Conservation (phyloP, 2,329 filamentous ascomycete genomes). For the Colletotrichum chlorophyti region DNA sequence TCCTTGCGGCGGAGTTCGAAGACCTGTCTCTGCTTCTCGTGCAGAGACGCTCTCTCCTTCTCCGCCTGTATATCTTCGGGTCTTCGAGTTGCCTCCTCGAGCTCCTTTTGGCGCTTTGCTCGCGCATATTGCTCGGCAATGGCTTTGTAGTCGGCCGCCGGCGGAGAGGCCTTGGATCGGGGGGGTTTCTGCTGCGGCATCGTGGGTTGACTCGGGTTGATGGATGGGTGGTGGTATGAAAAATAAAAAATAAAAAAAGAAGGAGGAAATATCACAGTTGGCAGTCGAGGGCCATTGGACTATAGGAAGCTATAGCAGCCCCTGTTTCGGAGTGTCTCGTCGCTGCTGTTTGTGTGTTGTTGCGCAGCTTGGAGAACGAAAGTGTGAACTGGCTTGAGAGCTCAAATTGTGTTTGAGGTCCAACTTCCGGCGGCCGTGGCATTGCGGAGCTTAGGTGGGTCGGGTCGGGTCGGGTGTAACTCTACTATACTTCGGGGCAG, state of each 20-base stretch:
- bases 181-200: slow-evolving; percentile 27
- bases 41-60: slow-evolving; percentile 42
- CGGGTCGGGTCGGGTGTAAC: background rate
- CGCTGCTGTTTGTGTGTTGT: slow-evolving; percentile 4
- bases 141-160: slow-evolving; percentile 54
- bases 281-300: slow-evolving; percentile 26
- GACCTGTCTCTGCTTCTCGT: slow-evolving; percentile 52
- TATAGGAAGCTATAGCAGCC: slow-evolving; percentile 15
- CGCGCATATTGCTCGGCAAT: slow-evolving; percentile 61
- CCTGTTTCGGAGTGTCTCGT: slow-evolving; percentile 17
- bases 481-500: too few relatives aligned
- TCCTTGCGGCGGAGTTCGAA: slow-evolving; percentile 56
- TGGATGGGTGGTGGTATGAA: slow-evolving; percentile 20
- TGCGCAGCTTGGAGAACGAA: slow-evolving; percentile 4
- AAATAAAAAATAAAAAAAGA: slow-evolving; percentile 14
- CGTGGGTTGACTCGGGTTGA: background rate
- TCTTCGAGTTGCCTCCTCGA: slow-evolving; percentile 45
- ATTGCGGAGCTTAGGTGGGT: slow-evolving; percentile 24
- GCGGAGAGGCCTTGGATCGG: slow-evolving; percentile 13
- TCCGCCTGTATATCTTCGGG: slow-evolving; percentile 31
- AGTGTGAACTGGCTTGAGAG: slow-evolving; percentile 12
- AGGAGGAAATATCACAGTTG: slow-evolving; percentile 14
- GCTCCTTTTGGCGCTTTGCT: slow-evolving; percentile 57
- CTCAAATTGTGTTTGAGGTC: slow-evolving; percentile 25
- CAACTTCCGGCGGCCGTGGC: slow-evolving; percentile 4